Conservation (phyloP, 2,329 filamentous ascomycete species). For the Aphanocladium album region DNA sequence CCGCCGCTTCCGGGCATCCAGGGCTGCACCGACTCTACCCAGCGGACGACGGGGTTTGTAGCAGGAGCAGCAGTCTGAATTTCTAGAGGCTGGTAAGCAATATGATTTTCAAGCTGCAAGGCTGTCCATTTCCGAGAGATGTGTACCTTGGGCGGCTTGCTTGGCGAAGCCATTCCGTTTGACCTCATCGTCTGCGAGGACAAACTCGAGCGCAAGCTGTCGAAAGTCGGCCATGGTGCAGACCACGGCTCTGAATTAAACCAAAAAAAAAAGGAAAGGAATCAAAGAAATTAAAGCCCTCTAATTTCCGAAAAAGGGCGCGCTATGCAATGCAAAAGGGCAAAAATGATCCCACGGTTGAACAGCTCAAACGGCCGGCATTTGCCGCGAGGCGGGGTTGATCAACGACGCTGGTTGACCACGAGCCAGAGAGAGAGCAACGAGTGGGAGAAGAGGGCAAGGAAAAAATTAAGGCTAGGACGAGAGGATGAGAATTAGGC, state of each 20-base stretch:
- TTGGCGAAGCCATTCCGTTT: constrained; percentile 36
- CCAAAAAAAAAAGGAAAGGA: not conserved
- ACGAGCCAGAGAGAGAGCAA: not conserved
- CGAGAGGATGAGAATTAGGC: not conserved
- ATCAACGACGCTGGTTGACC: constrained; percentile 1
- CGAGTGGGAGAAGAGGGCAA: not conserved
- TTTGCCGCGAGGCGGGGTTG: constrained; percentile 11
- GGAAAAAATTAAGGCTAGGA: not conserved
- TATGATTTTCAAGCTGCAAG: no score
- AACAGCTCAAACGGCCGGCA: not conserved
- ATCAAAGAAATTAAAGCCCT: not conserved
- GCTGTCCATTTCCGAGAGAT: not conserved
- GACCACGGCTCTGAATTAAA: not conserved
- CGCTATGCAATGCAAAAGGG: constrained; percentile 8
- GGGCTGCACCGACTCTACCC: constrained; percentile 50
- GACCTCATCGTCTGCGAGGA: constrained; percentile 45
- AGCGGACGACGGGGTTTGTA: constrained; percentile 45
- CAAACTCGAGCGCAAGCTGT: constrained; percentile 49
- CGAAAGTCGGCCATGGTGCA: constrained; percentile 44
- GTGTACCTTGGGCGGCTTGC: constrained; percentile 41
- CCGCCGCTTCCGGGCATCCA: constrained; percentile 46
- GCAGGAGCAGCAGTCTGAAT: constrained; percentile 40
- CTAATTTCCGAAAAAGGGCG: not conserved
- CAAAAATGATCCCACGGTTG: not conserved
- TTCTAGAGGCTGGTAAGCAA: constrained; percentile 28